Evolutionary conservation across 2,329 filamentous ascomycete species (phyloP), one percentile per base, ranked within the genome.

Genomic region (Lithohypha guttulata): DNA sequence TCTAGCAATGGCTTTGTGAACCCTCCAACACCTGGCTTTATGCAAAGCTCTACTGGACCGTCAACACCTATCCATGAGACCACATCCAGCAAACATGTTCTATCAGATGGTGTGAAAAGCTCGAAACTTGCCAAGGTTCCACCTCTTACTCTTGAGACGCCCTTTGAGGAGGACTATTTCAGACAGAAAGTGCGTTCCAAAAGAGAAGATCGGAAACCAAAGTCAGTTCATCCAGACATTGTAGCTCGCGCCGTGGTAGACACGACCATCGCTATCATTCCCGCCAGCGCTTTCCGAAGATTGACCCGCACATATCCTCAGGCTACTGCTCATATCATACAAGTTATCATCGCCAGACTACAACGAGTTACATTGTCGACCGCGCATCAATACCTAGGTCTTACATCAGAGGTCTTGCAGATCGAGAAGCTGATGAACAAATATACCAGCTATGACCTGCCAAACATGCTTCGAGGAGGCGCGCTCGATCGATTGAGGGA

Each of bases 221-320:
- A 79, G 48, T 96, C 91, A 10, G 86, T 84, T 0, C 91, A 98
- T 60, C 91, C 91, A 8, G 91, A 98, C 55, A 91, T 98, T 46
- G 85, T 98, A 48, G 91, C 89, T n/a, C 75, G 91, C 48, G 91
- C 91, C 4, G 93, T 86, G 11, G 82, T 93, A 17, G 93, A 98
- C 56, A 98, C 91, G 0, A 98, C 93, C 0, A 95, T 98, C 60
- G 91, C 91, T 4, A 93, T 98, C 47, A 98, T 98, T 42, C 93
- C 93, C 1, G 91, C 91, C 1, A 94, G 86, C 56, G 93, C 91
- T 3, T 98, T 98, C 53, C 78, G 86, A 38, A 79, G 93, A 6
- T 68, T 98, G 37, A 98, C 93, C 35, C 78, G 84, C 54, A 80
- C 95, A 17, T 98, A 96, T 52, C 91, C 91, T 7, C 93, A 93